phyloP scores from a whole-genome alignment of 1,284 basidiomycete species.

The Sutorius eximius region DNA sequence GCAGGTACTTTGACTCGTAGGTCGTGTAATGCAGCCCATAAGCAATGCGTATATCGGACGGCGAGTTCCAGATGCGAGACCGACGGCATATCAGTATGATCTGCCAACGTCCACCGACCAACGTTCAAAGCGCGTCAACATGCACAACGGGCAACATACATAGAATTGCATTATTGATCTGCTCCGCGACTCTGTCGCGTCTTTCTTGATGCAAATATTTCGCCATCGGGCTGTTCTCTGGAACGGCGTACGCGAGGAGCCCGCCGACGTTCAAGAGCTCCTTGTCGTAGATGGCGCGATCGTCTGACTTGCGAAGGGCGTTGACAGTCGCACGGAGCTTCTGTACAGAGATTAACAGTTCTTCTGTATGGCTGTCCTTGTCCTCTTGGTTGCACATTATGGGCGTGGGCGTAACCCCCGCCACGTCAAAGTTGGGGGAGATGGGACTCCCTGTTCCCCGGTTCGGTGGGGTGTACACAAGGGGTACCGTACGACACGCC shows the following conservation, averaged over 20 bases:
- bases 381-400: slow-evolving; percentile 29
- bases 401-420: neutral
- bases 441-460: slow-evolving; percentile 2
- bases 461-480: slow-evolving; percentile 40
- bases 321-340: slow-evolving; percentile 60
- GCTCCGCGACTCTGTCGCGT: slow-evolving; percentile 78
- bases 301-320: slow-evolving; percentile 50
- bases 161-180: slow-evolving; percentile 84
- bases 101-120: slow-evolving; percentile 37
- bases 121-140: slow-evolving; percentile 1
- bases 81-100: slow-evolving; percentile 48
- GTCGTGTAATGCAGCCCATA: slow-evolving; percentile 59
- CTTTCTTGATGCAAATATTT: slow-evolving; percentile 72
- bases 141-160: slow-evolving; percentile 38
- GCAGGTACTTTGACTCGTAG: slow-evolving; percentile 46
- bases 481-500: slow-evolving; percentile 68
- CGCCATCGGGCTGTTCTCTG: slow-evolving; percentile 67
- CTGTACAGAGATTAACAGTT: slow-evolving; percentile 56
- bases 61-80: slow-evolving; percentile 63
- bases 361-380: slow-evolving; percentile 37
- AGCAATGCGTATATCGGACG: slow-evolving; percentile 56
- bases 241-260: slow-evolving; percentile 72
- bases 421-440: slow-evolving; percentile 10
- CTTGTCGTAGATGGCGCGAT: slow-evolving; percentile 58
- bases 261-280: slow-evolving; percentile 75